Evolutionary conservation across 2,329 filamentous ascomycete species (phyloP), one percentile per base, ranked within the genome.

Genomic region (Metarhizium rileyi): DNA sequence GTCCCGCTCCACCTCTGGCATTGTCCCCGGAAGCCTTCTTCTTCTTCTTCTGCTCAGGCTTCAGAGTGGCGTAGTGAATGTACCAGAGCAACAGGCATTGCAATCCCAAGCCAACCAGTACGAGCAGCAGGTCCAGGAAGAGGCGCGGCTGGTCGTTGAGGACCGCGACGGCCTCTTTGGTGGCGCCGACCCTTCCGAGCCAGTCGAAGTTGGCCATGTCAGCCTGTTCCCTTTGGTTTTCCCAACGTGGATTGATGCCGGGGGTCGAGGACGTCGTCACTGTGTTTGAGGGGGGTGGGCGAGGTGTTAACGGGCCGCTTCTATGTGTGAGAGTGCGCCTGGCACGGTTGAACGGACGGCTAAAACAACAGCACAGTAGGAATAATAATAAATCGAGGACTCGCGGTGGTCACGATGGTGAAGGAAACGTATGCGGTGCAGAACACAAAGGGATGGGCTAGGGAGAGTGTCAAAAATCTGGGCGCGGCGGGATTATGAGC

Each of bases 131-230:
- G 54, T 76, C 74, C 55, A 71, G 76, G 66, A 81, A 80, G 48
- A 81, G 68, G 53, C 74, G 67, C 22, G 78, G 78, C 63, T 82
- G 78, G 59, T 81, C 77, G 66, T 81, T 81, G 61, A 82, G 69
- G 48, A 74, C 72, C 55, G 76, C 76, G 57, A 82, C 75, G 56
- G 77, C 78, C 61, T 79, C 66, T 33, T 70, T 67, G 18, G 78
- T 81, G 45, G 78, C 78, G 63, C 78, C 78, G 57, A 82, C 73
- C 52, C 66, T 71, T 58, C 59, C 59, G 56, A 82, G 74, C 70
- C 74, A 82, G 62, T 74, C 75, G 61, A 81, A 81, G 61, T 77
- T 70, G 53, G 72, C 76, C 68, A 74, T 73, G 33, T 23, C 44
- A n/a, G 22, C 38, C 5, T 38, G n/a, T n/a, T n/a, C n/a, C n/a